Conservation (phyloP, 495 filamentous ascomycete species). For the Neurospora sublineolata region DNA sequence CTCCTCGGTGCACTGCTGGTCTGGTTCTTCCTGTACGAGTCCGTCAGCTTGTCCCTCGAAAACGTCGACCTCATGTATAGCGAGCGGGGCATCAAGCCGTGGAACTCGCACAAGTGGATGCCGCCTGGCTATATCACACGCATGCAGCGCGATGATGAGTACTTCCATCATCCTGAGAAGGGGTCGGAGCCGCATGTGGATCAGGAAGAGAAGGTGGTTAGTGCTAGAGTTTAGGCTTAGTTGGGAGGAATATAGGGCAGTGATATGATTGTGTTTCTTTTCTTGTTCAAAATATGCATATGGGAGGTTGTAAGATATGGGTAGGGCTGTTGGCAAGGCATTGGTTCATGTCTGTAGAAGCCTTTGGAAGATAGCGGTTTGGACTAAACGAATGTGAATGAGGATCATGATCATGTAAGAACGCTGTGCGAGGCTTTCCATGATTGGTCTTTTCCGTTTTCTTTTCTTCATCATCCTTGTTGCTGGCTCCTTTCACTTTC, state of each 20-base stretch:
- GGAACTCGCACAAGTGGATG: conserved; percentile 50
- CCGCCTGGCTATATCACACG: conserved; percentile 32
- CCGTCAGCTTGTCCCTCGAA: conserved; percentile 55
- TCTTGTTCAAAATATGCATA: neutral
- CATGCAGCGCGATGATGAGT: conserved; percentile 15
- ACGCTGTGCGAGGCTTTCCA: neutral
- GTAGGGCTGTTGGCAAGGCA: neutral
- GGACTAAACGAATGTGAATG: neutral
- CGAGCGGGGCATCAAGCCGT: conserved; percentile 47
- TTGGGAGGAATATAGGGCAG: neutral
- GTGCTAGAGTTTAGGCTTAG: neutral
- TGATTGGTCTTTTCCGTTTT: neutral
- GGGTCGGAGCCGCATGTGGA: conserved; percentile 1
- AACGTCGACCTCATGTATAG: conserved; percentile 70
- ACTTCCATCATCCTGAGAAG: conserved; percentile 4
- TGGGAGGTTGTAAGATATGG: neutral
- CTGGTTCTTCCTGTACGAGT: conserved; percentile 73
- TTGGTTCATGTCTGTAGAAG: neutral
- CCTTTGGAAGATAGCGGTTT: neutral
- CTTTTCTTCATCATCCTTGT: neutral
- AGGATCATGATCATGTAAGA: neutral
- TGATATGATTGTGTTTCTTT: neutral
- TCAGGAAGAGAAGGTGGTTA: neutral
- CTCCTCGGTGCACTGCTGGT: conserved; percentile 52
- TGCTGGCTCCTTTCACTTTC: too few relatives aligned